phyloP scores from a whole-genome alignment of 2,329 filamentous ascomycete species.

The Aspergillus sp. region DNA sequence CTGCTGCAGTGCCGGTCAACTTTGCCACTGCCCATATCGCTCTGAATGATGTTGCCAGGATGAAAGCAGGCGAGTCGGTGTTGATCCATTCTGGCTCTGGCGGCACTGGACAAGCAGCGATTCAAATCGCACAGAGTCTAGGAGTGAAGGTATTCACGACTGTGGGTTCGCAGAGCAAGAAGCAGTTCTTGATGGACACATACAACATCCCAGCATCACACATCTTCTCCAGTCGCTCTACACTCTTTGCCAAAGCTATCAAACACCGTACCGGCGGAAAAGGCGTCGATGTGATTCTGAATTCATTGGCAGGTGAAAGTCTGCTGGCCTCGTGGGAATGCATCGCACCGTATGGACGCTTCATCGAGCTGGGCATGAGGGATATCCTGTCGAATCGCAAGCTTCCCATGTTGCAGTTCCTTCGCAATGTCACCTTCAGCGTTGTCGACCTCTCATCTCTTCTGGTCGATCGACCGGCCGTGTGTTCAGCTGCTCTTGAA shows the following conservation, averaged over 20 bases:
- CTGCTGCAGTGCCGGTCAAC: conserved; percentile 1
- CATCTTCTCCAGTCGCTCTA: conserved; percentile 4
- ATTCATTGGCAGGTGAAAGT: conserved; percentile 8
- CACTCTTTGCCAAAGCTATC: conserved; percentile 2
- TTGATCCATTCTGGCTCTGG: conserved; percentile 13
- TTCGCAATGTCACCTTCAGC: neutral
- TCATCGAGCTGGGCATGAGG: conserved; percentile 44
- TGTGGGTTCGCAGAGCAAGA: conserved; percentile 5
- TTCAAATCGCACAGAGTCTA: conserved; percentile 6
- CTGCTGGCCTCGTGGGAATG: conserved; percentile 10
- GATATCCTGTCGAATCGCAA: conserved; percentile 23
- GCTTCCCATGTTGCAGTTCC: conserved; percentile 1
- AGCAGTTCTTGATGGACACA: conserved; percentile 7
- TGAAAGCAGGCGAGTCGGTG: conserved; percentile 12
- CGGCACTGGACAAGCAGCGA: conserved; percentile 8
- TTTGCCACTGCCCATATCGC: conserved; percentile 13
- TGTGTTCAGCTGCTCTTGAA: too few relatives aligned
- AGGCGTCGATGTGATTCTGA: conserved; percentile 14
- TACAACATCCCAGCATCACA: conserved; percentile 13
- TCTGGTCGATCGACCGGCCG: too few relatives aligned
- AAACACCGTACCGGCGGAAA: conserved; percentile 1
- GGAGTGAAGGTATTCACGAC: conserved; percentile 10
- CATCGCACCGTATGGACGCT: conserved; percentile 31
- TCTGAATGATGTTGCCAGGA: conserved; percentile 11
- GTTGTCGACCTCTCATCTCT: conserved; percentile 2